These are phyloP conservation scores for Taphrina communis DNA, from an alignment of 1,139 yeast species.

Conservation along the genomic window DNA sequence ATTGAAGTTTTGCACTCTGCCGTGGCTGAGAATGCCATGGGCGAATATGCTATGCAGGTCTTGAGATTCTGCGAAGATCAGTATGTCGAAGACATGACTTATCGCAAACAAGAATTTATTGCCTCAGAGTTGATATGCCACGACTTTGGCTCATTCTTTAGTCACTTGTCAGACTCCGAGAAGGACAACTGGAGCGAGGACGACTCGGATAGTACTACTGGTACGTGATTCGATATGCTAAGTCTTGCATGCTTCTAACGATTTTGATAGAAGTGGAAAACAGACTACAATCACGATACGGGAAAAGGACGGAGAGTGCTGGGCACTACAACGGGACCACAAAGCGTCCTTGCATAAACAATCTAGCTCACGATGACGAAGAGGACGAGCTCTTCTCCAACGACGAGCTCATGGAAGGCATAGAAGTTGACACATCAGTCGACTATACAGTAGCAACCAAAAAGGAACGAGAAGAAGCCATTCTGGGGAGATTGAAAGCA, in stretches of 20 bases:
- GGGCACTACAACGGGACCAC: not conserved
- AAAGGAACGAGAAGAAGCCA: slow-evolving; percentile 8
- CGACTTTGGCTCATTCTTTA: slow-evolving; percentile 1
- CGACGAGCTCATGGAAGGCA: not conserved
- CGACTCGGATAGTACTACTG: not conserved
- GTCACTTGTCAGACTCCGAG: not conserved
- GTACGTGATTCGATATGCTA: not conserved
- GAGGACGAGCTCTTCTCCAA: not conserved
- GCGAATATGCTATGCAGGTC: not conserved
- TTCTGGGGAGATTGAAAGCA: not conserved
- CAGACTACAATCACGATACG: not conserved
- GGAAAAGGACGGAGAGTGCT: not conserved
- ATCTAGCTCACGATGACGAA: not conserved
- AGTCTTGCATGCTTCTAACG: no score
- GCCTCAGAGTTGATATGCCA: slow-evolving; percentile 8
- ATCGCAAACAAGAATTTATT: not conserved
- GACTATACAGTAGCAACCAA: slow-evolving; percentile 1
- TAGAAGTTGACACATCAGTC: not conserved
- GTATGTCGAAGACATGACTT: not conserved
- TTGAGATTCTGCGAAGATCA: not conserved
- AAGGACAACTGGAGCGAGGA: slow-evolving; percentile 10
- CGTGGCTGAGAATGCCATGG: slow-evolving; percentile 10
- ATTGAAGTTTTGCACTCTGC: slow-evolving; percentile 10
- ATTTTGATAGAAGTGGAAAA: not conserved
- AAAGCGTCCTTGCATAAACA: not conserved